phyloP scores from a whole-genome alignment of 176 grass and related monocot species.

The Triticum timopheevii region DNA sequence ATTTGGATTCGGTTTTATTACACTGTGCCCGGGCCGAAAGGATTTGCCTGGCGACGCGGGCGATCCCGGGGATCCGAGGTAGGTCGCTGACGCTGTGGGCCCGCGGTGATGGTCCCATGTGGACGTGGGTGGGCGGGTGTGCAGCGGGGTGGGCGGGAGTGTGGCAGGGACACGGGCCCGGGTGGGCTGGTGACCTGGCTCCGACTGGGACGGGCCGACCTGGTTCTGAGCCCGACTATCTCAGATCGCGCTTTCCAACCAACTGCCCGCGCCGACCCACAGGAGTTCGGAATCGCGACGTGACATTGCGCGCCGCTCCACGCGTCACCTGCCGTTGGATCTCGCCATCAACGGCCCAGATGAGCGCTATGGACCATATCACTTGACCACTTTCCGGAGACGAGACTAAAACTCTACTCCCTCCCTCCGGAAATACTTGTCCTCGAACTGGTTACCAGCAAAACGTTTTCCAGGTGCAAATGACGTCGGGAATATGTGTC shows the following conservation, averaged over 20 bases:
- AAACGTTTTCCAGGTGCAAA: not conserved
- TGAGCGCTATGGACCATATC: not conserved
- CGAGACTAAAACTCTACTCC: not conserved
- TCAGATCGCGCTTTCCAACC: constrained; percentile 1
- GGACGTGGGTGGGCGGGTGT: not conserved
- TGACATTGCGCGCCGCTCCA: not conserved
- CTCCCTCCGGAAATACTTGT: too few relatives aligned
- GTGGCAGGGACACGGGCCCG: not conserved
- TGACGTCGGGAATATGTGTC: too few relatives aligned
- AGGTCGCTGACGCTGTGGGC: not conserved
- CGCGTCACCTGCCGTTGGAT: not conserved
- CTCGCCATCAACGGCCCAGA: not conserved
- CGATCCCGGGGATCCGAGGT: too few relatives aligned
- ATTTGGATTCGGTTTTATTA: constrained; percentile 40
- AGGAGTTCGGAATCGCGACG: not conserved
- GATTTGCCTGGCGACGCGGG: not conserved
- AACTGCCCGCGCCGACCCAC: not conserved
- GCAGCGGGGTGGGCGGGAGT: not conserved
- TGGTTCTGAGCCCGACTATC: not conserved
- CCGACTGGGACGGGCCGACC: constrained; percentile 14
- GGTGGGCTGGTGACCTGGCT: constrained; percentile 39
- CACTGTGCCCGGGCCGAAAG: constrained; percentile 16
- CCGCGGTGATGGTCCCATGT: not conserved
- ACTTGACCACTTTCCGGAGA: too few relatives aligned
- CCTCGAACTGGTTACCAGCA: not conserved